A percentile compares a stretch with the other conserved stretches of the same genome.
Conservation (phyloP, 2,329 filamentous ascomycete species). For the Ophiostoma piceae region DNA sequence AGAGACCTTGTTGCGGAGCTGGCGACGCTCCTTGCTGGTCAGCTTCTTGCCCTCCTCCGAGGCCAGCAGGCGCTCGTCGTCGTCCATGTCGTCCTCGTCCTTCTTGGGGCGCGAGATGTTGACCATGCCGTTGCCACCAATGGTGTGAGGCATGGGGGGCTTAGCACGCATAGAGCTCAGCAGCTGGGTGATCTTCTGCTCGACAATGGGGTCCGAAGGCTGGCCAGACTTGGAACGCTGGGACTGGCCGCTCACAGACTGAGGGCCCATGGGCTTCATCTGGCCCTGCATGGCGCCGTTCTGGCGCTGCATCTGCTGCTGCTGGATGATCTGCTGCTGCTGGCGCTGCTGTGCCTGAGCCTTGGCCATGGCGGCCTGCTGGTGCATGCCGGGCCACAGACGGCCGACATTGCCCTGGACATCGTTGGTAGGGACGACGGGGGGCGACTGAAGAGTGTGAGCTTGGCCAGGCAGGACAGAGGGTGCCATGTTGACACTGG, state of each 20-base stretch:
- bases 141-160: conserved; percentile 48
- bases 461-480: conserved; percentile 64
- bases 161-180: conserved; percentile 88
- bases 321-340: conserved; percentile 56
- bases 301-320: conserved; percentile 46
- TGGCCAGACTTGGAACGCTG: conserved; percentile 48
- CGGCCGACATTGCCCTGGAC: conserved; percentile 58
- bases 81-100: conserved; percentile 98
- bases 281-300: conserved; percentile 36
- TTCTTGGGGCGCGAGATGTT: conserved; percentile 71
- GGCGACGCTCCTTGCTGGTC: conserved; percentile 93
- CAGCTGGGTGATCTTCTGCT: conserved; percentile 90
- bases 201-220: conserved; percentile 64
- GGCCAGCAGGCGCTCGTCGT: conserved; percentile 88
- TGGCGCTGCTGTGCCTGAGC: conserved; percentile 64
- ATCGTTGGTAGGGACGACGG: conserved; percentile 34
- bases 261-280: conserved; percentile 41
- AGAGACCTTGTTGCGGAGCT: conserved; percentile 98
- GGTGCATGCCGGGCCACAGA: conserved; percentile 90
- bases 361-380: conserved; percentile 75
- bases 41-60: conserved; percentile 98
- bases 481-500: conserved; percentile 13
- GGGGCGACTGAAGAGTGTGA: conserved; percentile 40
- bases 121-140: conserved; percentile 49
- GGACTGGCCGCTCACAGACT: conserved; percentile 38